Conservation (phyloP, 345 rosid genomes). For the Balakata baccata region DNA sequence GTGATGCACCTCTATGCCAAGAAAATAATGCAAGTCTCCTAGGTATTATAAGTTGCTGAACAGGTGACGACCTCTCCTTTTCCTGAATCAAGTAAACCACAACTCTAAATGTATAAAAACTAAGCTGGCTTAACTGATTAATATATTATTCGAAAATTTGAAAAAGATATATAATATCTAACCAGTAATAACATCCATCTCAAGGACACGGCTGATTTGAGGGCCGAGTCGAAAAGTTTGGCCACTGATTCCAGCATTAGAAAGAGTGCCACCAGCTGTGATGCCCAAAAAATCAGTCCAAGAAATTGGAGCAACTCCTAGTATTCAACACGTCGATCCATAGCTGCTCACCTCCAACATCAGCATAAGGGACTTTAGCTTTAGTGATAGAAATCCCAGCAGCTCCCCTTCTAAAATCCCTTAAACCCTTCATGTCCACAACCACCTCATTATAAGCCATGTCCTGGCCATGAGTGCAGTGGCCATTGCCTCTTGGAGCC, state of each 20-base stretch:
- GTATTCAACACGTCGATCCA: slow-evolving; percentile 29
- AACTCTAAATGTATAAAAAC: neutral
- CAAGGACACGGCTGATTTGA: slow-evolving; percentile 27
- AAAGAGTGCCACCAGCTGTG: slow-evolving; percentile 31
- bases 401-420: too few relatives aligned
- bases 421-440: slow-evolving; percentile 16
- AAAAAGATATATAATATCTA: neutral
- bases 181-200: slow-evolving; percentile 32
- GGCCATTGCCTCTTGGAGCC: slow-evolving; percentile 24
- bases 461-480: slow-evolving; percentile 20
- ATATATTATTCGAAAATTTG: too few relatives aligned
- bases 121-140: too few relatives aligned
- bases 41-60: neutral
- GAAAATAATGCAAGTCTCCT: neutral
- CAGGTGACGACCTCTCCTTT: slow-evolving; percentile 30
- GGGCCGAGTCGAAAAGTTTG: slow-evolving; percentile 28
- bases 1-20: neutral
- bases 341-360: slow-evolving; percentile 24
- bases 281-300: slow-evolving; percentile 30
- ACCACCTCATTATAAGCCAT: slow-evolving; percentile 22
- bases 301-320: slow-evolving; percentile 23
- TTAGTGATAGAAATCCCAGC: neutral
- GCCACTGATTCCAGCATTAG: slow-evolving; percentile 34
- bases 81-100: slow-evolving; percentile 9
- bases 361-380: slow-evolving; percentile 4